Percentiles rank a stretch among this genome's conserved stretches.
Conservation (phyloP, 176 grass and related monocot genomes). For the Zizania latifolia region DNA sequence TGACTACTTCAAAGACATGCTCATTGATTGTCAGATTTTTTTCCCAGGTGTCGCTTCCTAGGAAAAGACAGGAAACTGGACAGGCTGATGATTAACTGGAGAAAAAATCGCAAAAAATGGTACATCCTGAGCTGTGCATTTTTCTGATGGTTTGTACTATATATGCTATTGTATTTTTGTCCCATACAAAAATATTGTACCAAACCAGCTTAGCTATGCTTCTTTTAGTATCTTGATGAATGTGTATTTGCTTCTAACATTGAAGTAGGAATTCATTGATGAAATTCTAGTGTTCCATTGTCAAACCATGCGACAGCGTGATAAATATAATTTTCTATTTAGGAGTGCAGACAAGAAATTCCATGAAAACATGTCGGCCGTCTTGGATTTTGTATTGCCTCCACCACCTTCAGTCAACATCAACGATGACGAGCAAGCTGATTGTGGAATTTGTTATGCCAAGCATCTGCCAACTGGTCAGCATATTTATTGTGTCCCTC, state of each 20-base stretch:
- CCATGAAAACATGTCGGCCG: constrained; percentile 50
- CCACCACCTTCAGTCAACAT: constrained; percentile 26
- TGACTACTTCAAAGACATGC: neutral
- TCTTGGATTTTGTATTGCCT: constrained; percentile 53
- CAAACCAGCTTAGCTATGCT: neutral
- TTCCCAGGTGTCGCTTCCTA: constrained; percentile 37
- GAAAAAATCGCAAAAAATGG: constrained; percentile 33
- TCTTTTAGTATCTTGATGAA: too few species aligned
- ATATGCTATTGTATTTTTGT: neutral
- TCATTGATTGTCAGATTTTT: neutral
- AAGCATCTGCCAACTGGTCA: constrained; percentile 61
- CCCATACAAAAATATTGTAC: neutral
- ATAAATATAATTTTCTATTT: neutral
- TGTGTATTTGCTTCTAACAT: neutral
- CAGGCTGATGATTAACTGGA: constrained; percentile 32
- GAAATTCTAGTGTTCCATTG: neutral
- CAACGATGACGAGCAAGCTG: constrained; percentile 45
- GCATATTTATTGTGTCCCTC: neutral
- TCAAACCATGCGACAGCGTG: neutral
- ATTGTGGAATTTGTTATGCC: constrained; percentile 91
- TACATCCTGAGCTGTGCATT: neutral
- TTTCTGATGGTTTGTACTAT: neutral
- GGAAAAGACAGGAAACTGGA: constrained; percentile 35
- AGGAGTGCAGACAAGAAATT: constrained; percentile 47
- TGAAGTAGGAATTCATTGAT: neutral